Percentiles rank a stretch among this genome's conserved stretches.
These are phyloP conservation scores for Saksenaea vasiformis DNA, from an alignment of 371 early-diverging fungal species.

Conservation along the genomic window DNA sequence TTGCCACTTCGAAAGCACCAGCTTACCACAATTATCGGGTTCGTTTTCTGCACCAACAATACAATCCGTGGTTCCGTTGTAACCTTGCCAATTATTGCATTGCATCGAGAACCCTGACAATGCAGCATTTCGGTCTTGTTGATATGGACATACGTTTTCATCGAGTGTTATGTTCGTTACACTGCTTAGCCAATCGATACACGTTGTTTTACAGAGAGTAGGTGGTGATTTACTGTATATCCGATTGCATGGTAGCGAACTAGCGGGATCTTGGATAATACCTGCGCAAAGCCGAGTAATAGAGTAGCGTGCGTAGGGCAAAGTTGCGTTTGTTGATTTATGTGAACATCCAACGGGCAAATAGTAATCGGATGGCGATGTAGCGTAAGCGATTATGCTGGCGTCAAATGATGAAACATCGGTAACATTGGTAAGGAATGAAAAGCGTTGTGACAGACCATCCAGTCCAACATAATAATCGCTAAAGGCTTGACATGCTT, in stretches of 20 bases:
- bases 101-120: conserved; percentile 13
- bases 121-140: conserved; percentile 12
- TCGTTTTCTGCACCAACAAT: conserved; percentile 44
- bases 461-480: conserved; percentile 34
- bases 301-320: conserved; percentile 40
- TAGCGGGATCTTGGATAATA: conserved; percentile 27
- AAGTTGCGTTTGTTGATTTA: conserved; percentile 12
- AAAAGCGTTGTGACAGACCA: conserved; percentile 18
- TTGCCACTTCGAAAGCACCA: neutral
- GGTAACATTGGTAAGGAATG: conserved; percentile 30
- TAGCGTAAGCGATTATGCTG: conserved; percentile 17
- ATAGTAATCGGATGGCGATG: conserved; percentile 27
- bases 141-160: conserved; percentile 18
- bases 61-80: conserved; percentile 28
- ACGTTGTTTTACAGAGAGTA: conserved; percentile 35
- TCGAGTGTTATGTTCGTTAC: conserved; percentile 15
- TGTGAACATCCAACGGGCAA: conserved; percentile 32
- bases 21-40: conserved; percentile 43
- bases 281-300: conserved; percentile 32
- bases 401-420: conserved; percentile 38
- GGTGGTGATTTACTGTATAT: conserved; percentile 21
- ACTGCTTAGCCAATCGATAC: conserved; percentile 29
- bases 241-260: conserved; percentile 32
- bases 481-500: conserved; percentile 32
- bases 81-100: conserved; percentile 34